Base-by-base conservation (phyloP, 2,329 filamentous ascomycete genomes). In the Setomelanomma holmii region DNA sequence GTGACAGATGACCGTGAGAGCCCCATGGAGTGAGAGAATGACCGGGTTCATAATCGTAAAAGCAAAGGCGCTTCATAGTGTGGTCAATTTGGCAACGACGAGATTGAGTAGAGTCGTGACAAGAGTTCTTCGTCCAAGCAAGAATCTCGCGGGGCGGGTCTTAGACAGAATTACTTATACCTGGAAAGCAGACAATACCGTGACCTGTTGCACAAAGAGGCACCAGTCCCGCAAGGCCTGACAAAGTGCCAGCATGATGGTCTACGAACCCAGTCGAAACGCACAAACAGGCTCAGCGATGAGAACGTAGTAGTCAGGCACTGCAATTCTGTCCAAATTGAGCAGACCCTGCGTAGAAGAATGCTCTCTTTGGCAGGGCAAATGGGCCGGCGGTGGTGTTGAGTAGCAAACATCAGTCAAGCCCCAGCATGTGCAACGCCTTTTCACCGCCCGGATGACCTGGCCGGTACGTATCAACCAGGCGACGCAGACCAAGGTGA, bases 221-320 rank as follows among this genome's bases (percentile, higher is more conserved):
- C 22, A 36, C 11, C 17, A n/a, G 30, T 41, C 30, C 16, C 39
- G 38, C 38, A 42, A 42, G 19, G 21, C 10, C 12, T 23, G 20
- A 19, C 45, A 42, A 16, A 42, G 6, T 14, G 16, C 6, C 38
- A 19, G 21, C 38, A 38, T 49, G 38, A 40, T 36, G 14, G 23
- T 20, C 19, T 3, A 34, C 14, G 19, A 5, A 23, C 11, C 24
- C 10, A 36, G 27, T 14, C 2, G 30, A 36, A 35, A 36, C 38
- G 16, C 27, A 40, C 45, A 49, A 49, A 49, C 45, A 42, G 24
- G 38, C 11, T 14, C 6, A 16, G 11, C 30, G 30, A 30, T 41
- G 14, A 16, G 23, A 40, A 33, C 38, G 16, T 17, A 42, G 45
- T 39, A 38, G 30, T 27, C 45, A 30, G 14, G 38, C 23, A 27